Evolutionary conservation across 352 stramenopile species (phyloP).

Genomic region (Blastocystis sp.): DNA sequence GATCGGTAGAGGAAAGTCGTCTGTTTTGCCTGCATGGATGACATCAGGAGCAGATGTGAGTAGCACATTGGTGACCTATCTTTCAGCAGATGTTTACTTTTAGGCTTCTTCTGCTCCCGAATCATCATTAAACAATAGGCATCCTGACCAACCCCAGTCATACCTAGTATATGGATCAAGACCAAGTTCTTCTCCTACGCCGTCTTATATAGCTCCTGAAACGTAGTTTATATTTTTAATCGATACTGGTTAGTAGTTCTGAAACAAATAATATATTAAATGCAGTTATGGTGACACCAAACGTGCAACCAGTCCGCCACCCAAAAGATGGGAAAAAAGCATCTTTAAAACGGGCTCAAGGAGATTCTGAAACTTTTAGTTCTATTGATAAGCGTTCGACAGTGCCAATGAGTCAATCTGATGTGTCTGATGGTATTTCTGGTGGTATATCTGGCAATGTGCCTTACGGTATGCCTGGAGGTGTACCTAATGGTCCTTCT

Average conservation of each 20-base stretch:
- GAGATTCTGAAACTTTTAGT: not conserved
- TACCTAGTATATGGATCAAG: not conserved
- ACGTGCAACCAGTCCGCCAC: not conserved
- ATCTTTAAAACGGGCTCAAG: not conserved
- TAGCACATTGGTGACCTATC: not conserved
- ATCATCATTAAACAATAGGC: not conserved
- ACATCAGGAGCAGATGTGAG: not conserved
- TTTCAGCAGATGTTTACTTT: not conserved
- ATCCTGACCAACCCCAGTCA: not conserved
- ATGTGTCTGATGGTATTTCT: no score
- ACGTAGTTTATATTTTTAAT: not conserved
- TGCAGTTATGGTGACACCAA: not conserved
- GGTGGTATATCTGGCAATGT: no score
- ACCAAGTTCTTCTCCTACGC: not conserved
- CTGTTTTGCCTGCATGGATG: slow-evolving; percentile 40
- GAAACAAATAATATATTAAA: slow-evolving; percentile 15
- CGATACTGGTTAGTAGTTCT: not conserved
- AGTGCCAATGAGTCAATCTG: not conserved
- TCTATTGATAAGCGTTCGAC: not conserved
- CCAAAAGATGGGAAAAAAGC: not conserved
- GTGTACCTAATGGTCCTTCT: no score
- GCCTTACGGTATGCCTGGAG: no score
- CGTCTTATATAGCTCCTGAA: not conserved
- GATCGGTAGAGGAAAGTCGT: slow-evolving; percentile 33
- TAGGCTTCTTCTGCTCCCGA: not conserved